Evolutionary conservation across 805 yeast species (phyloP).

Genomic region (Candida coquimbonensis): DNA sequence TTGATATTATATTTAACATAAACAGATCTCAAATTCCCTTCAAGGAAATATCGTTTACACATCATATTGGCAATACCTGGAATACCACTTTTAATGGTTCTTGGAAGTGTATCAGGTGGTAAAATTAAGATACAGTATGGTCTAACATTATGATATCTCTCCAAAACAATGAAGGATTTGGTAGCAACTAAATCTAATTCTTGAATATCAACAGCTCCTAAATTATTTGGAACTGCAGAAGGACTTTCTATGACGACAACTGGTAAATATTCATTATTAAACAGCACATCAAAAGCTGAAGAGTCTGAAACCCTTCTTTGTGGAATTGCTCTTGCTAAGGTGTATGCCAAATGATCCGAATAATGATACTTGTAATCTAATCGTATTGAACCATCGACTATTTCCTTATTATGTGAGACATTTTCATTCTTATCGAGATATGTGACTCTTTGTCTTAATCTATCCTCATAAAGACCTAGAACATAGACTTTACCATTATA

Average conservation of each 20-base stretch:
- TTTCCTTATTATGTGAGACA: slow-evolving; percentile 16
- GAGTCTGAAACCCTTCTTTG: slow-evolving; percentile 75
- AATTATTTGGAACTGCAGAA: slow-evolving; percentile 31
- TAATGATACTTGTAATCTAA: slow-evolving; percentile 58
- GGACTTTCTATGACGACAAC: slow-evolving; percentile 80
- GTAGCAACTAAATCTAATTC: slow-evolving; percentile 44
- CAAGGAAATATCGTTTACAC: slow-evolving; percentile 67
- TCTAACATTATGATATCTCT: slow-evolving; percentile 61
- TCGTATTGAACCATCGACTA: neutral
- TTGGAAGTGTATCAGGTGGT: slow-evolving; percentile 74
- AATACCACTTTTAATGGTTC: slow-evolving; percentile 79
- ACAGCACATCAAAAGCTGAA: slow-evolving; percentile 79
- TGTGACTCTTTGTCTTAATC: slow-evolving; percentile 70
- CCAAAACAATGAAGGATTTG: slow-evolving; percentile 38
- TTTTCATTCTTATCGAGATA: slow-evolving; percentile 42
- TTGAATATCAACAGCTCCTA: slow-evolving; percentile 27
- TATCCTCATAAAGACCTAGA: slow-evolving; percentile 84
- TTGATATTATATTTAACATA: slow-evolving; percentile 74
- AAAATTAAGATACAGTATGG: slow-evolving; percentile 78
- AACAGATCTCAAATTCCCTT: slow-evolving; percentile 72
- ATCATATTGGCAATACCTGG: slow-evolving; percentile 88
- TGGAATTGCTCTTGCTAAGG: slow-evolving; percentile 67
- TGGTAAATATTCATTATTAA: slow-evolving; percentile 70
- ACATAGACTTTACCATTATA: slow-evolving; percentile 83
- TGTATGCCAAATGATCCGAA: slow-evolving; percentile 78